Evolutionary conservation across 768 basidiomycete species (phyloP), one percentile per base, ranked within the genome.

Genomic region (Agrocybe pediades): DNA sequence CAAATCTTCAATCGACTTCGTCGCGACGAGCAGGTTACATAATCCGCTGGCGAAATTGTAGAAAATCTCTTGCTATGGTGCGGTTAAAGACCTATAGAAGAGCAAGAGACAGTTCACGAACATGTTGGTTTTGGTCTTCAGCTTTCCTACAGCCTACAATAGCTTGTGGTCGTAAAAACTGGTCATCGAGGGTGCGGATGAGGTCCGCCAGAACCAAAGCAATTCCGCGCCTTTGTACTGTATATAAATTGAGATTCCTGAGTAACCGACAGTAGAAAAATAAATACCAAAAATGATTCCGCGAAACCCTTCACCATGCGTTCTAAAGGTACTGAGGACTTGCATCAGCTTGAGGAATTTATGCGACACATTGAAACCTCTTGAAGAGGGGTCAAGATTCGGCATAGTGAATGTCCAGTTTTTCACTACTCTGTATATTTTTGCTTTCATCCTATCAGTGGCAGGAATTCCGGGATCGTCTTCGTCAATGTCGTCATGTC

Each of bases 401-500:
- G 88, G 87, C 75, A 85, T 81, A 6, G 79, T 72, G 62, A 84
- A 88, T 15, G 74, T 68, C 84, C 83, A 87, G 56, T 86, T 79
- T 62, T 79, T 80, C 39, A 90, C 67, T 15, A 78, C 64, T 36
- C 74, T 67, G 41, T 66, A 72, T 9, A 77, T 69, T 24, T 59
- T 56, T 63, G 63, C 56, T 46, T 64, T 58, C 51, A 60, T 57
- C 25, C 53, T 56, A 23, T 62, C 60, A 43, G 56, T 33, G 23
- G 70, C 58, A 30, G 56, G 62, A 29, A 60, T 45, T 26, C 62
- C 57, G 30, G 59, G 54, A 49, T 69, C 59, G 41, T 64, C 59
- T 20, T 68, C 69, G 6, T 73, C 74, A n/a, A 70, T 65, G 16
- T 76, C 70, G 6, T 70, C 71, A 43, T 71, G 65, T 45, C 67